phyloP scores from a whole-genome alignment of 805 yeast species.

The Lipomyces orientalis region DNA sequence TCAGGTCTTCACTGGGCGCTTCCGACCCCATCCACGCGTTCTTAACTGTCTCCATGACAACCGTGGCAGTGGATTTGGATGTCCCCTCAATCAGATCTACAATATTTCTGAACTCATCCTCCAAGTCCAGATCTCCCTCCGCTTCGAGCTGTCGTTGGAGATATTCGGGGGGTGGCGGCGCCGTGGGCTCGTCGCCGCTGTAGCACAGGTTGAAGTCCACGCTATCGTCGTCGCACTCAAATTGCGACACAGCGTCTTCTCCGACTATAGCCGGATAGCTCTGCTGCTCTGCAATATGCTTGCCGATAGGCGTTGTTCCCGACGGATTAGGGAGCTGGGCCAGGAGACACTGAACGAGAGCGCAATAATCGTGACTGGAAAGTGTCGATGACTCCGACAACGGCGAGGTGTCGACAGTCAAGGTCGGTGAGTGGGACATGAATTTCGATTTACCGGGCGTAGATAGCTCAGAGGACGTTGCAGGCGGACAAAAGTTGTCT shows the following conservation, averaged over 20 bases:
- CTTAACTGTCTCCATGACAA: background rate
- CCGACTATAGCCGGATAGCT: background rate
- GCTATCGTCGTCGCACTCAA: background rate
- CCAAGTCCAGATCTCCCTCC: background rate
- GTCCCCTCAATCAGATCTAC: background rate
- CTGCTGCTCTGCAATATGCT: background rate
- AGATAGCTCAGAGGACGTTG: background rate
- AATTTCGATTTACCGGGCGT: background rate
- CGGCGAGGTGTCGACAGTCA: background rate
- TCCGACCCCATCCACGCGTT: background rate
- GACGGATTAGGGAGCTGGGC: too few species aligned
- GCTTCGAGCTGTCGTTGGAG: conserved; percentile 1
- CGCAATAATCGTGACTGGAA: background rate
- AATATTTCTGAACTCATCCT: background rate
- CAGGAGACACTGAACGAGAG: too few species aligned
- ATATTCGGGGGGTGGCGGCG: background rate
- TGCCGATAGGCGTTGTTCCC: background rate
- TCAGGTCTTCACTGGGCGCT: background rate
- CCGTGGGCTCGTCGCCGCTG: background rate
- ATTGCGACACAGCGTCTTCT: background rate
- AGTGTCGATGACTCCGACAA: background rate
- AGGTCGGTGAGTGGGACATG: background rate
- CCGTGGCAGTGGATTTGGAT: background rate
- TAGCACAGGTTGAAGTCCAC: background rate
- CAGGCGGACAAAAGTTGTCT: background rate